These are phyloP conservation scores for Corymbia citriodora DNA, from an alignment of 441 rosid species.

Conservation along the genomic window DNA sequence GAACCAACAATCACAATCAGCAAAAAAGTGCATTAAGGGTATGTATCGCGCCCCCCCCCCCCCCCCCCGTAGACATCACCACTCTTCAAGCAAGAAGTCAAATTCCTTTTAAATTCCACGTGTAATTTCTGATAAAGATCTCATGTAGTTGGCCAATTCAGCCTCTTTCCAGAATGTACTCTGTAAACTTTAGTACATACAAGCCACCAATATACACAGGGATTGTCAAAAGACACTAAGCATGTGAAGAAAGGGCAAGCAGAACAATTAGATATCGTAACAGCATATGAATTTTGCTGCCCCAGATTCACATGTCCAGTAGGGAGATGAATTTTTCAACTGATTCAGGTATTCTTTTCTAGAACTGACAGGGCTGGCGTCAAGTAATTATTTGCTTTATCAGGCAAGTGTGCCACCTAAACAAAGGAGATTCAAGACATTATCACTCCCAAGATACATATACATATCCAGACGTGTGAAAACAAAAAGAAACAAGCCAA, in stretches of 20 bases:
- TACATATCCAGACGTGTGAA: not conserved
- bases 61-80: not conserved
- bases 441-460: not conserved
- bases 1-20: not conserved
- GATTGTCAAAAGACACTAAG: not conserved
- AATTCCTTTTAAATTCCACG: not conserved
- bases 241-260: not conserved
- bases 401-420: conserved; percentile 95
- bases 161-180: not conserved
- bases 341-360: conserved; percentile 73
- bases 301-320: not conserved
- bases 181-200: not conserved
- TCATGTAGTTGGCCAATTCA: not conserved
- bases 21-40: not conserved
- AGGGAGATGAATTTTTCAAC: not conserved
- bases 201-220: not conserved
- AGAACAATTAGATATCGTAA: not conserved
- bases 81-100: not conserved
- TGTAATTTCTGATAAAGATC: not conserved
- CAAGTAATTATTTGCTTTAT: conserved; percentile 95
- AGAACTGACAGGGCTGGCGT: conserved; percentile 85
- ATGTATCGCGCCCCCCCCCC: not conserved
- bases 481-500: not conserved
- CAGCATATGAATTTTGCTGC: not conserved
- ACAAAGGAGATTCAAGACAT: not conserved